Evolutionary conservation across 2,329 filamentous ascomycete species (phyloP).

Genomic region (Talaromyces sp.): DNA sequence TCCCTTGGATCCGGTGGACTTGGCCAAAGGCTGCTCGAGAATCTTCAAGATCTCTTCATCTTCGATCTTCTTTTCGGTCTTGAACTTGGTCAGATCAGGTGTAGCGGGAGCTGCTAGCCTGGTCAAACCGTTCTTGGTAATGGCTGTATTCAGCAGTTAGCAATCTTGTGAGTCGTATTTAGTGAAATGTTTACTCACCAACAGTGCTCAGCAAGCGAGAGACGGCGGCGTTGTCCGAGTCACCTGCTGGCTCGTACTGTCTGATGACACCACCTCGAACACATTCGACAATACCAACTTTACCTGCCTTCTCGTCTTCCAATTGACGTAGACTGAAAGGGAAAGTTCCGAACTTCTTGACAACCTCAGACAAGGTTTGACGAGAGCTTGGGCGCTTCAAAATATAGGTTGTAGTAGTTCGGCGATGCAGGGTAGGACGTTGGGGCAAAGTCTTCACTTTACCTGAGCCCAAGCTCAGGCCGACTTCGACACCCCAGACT

Average conservation of each 20-base stretch:
- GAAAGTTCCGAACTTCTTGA: slow-evolving; percentile 97
- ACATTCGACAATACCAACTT: slow-evolving; percentile 95
- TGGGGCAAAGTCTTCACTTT: slow-evolving; percentile 92
- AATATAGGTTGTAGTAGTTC: slow-evolving; percentile 85
- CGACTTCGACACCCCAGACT: slow-evolving; percentile 97
- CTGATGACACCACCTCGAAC: slow-evolving; percentile 88
- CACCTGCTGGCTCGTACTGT: slow-evolving; percentile 92
- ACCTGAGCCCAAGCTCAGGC: slow-evolving; percentile 82
- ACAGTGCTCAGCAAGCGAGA: slow-evolving; percentile 85
- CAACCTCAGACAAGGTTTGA: slow-evolving; percentile 87
- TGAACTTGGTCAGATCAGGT: slow-evolving; percentile 75
- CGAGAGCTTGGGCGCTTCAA: slow-evolving; percentile 92
- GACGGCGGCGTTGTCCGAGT: slow-evolving; percentile 83
- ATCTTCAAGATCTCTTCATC: slow-evolving; percentile 90
- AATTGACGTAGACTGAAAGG: slow-evolving; percentile 97
- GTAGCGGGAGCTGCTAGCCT: slow-evolving; percentile 74
- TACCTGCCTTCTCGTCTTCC: slow-evolving; percentile 90
- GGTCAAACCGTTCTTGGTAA: slow-evolving; percentile 95
- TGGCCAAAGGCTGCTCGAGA: slow-evolving; percentile 72
- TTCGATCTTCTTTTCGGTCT: slow-evolving; percentile 96
- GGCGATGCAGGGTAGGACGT: slow-evolving; percentile 86
- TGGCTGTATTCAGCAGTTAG: slow-evolving; percentile 55
- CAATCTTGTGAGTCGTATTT: slow-evolving; percentile 24
- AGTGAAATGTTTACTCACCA: slow-evolving; percentile 58
- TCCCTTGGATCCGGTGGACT: slow-evolving; percentile 60